Percentiles rank a stretch among this genome's conserved stretches.
Conservation (phyloP, 306 rosid species). For the Boehmeria nivea region DNA sequence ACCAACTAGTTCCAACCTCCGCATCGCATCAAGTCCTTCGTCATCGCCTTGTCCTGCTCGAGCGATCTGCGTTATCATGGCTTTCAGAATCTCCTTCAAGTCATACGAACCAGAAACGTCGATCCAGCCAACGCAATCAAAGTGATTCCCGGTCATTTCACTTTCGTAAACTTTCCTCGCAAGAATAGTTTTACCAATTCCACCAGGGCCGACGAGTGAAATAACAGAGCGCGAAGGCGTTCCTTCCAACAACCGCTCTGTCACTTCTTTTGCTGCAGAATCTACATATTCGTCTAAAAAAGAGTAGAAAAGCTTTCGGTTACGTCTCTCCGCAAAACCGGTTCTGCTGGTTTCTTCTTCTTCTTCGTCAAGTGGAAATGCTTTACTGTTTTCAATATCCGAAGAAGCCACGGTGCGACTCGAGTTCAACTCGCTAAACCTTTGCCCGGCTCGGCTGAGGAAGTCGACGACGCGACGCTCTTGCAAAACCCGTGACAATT, state of each 20-base stretch:
- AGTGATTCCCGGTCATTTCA: not conserved
- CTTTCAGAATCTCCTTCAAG: not conserved
- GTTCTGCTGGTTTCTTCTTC: not conserved
- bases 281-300: too few species aligned
- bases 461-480: not conserved
- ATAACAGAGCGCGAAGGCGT: not conserved
- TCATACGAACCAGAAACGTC: not conserved
- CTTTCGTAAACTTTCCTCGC: slow-evolving; percentile 5
- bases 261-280: not conserved
- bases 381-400: not conserved
- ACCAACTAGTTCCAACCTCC: not conserved
- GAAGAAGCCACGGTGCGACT: not conserved
- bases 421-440: not conserved
- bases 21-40: not conserved
- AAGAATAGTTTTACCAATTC: slow-evolving; percentile 13
- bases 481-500: not conserved
- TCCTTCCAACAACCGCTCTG: not conserved
- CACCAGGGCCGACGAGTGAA: not conserved
- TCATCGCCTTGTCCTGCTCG: too few species aligned
- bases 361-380: not conserved
- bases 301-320: too few species aligned
- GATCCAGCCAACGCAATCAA: slow-evolving; percentile 11
- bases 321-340: not conserved
- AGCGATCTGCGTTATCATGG: not conserved
- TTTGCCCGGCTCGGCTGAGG: not conserved